Percentiles rank a stretch among this genome's conserved stretches.
These are phyloP conservation scores for Butyriboletus loyo DNA, from an alignment of 768 basidiomycete species.

Conservation along the genomic window DNA sequence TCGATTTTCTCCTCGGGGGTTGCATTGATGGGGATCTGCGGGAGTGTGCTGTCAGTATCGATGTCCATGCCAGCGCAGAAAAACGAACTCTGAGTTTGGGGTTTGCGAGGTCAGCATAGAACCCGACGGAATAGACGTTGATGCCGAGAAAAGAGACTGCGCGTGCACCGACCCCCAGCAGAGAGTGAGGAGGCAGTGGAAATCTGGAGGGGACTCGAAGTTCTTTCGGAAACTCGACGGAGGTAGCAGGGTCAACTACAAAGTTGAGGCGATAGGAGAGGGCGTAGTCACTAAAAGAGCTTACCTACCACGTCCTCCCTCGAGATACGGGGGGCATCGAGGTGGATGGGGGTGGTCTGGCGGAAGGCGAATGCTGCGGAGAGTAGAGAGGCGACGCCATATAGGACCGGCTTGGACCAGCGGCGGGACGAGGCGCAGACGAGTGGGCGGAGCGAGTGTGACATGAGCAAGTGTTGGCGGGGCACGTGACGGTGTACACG, in stretches of 20 bases:
- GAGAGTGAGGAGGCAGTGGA: slow-evolving; percentile 57
- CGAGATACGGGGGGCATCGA: slow-evolving; percentile 39
- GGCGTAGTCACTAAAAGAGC: background rate
- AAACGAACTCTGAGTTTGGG: slow-evolving; percentile 53
- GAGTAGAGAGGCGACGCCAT: slow-evolving; percentile 34
- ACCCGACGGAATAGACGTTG: slow-evolving; percentile 86
- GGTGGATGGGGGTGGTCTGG: slow-evolving; percentile 34
- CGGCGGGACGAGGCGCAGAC: slow-evolving; percentile 3
- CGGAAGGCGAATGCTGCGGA: slow-evolving; percentile 29
- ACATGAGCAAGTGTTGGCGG: slow-evolving; percentile 4
- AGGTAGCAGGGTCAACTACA: slow-evolving; percentile 70
- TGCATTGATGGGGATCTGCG: slow-evolving; percentile 53
- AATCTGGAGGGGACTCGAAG: slow-evolving; percentile 63
- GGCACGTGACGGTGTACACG: slow-evolving; percentile 18
- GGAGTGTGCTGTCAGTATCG: background rate
- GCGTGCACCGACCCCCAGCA: slow-evolving; percentile 83
- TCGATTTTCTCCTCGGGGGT: slow-evolving; percentile 68
- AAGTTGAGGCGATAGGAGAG: background rate
- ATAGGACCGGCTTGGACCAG: slow-evolving; percentile 26
- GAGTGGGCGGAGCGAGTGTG: background rate
- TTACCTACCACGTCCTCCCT: slow-evolving; percentile 23
- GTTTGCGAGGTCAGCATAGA: slow-evolving; percentile 81
- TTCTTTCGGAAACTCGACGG: slow-evolving; percentile 67
- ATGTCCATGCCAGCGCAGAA: background rate
- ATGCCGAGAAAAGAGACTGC: slow-evolving; percentile 87